Percentiles rank a stretch among this genome's conserved stretches.
These are phyloP conservation scores for Sporothrix inflata DNA, from an alignment of 2,329 filamentous ascomycete genomes.

Conservation along the genomic window DNA sequence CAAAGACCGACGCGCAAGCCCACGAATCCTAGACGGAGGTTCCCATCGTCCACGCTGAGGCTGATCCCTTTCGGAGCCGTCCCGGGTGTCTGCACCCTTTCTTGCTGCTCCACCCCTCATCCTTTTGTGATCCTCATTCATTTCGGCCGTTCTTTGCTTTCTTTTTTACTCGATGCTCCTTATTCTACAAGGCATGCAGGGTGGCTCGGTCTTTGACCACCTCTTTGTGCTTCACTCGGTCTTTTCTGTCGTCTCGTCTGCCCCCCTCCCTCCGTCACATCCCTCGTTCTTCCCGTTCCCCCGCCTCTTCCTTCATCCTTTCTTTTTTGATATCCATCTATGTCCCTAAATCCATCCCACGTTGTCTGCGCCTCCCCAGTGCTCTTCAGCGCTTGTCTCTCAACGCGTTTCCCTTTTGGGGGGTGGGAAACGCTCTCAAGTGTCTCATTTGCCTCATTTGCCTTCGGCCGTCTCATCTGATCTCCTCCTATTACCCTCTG, in stretches of 20 bases:
- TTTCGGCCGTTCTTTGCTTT: background rate
- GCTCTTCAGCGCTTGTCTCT: background rate
- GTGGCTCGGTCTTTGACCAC: constrained; percentile 16
- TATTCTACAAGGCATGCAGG: background rate
- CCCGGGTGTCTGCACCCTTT: background rate
- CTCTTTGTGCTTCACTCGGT: no score
- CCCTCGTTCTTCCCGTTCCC: background rate
- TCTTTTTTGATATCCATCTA: background rate
- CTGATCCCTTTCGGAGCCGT: background rate
- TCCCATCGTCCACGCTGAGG: background rate
- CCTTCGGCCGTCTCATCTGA: background rate
- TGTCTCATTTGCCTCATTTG: constrained; percentile 18
- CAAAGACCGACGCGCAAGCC: background rate
- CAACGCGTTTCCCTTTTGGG: background rate
- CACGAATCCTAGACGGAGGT: background rate
- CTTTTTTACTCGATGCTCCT: background rate
- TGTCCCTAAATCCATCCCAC: background rate
- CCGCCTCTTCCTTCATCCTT: background rate
- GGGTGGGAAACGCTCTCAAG: background rate
- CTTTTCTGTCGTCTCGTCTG: background rate
- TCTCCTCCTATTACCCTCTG: background rate
- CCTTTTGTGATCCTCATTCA: background rate
- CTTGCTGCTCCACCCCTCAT: background rate
- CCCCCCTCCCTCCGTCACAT: constrained; percentile 3
- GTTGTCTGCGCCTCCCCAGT: background rate